Evolutionary conservation across 495 filamentous ascomycete species (phyloP).

Genomic region (Chaetomium fimeti): DNA sequence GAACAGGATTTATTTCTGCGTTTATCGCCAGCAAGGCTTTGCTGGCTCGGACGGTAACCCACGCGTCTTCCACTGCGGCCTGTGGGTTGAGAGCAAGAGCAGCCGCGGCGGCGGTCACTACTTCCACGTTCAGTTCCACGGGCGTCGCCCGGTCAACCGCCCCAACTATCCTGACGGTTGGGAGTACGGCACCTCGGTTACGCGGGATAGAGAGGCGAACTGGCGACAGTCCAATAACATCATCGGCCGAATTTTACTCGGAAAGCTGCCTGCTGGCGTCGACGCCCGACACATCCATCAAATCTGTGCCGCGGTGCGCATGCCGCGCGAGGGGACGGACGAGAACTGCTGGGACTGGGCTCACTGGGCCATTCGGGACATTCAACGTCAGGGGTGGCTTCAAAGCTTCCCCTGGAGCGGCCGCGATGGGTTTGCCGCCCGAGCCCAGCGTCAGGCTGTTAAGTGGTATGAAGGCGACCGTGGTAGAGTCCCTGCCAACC

Average conservation of each 20-base stretch:
- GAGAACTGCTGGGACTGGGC: slow-evolving; percentile 5
- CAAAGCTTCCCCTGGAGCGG: not conserved
- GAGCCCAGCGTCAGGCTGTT: not conserved
- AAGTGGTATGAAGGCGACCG: not conserved
- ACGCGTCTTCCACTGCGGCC: slow-evolving; percentile 4
- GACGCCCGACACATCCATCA: not conserved
- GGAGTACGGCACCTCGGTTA: not conserved
- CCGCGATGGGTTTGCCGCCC: not conserved
- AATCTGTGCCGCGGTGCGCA: not conserved
- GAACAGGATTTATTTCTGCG: slow-evolving; percentile 2
- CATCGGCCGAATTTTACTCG: not conserved
- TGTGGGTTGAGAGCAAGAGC: not conserved
- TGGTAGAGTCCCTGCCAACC: not conserved
- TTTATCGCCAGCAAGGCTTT: not conserved
- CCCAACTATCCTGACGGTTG: not conserved
- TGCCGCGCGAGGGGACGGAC: not conserved
- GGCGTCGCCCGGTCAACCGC: not conserved
- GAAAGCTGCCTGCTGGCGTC: not conserved
- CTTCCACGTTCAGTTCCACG: slow-evolving; percentile 1
- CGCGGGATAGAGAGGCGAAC: not conserved
- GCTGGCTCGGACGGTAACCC: not conserved
- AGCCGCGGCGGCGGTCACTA: not conserved
- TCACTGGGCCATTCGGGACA: not conserved
- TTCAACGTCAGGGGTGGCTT: not conserved
- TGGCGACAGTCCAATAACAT: not conserved